Evolutionary conservation across 1,284 basidiomycete genomes (phyloP), one percentile per base, ranked within the genome.

Genomic region (Neotropicomus parvogracilis): DNA sequence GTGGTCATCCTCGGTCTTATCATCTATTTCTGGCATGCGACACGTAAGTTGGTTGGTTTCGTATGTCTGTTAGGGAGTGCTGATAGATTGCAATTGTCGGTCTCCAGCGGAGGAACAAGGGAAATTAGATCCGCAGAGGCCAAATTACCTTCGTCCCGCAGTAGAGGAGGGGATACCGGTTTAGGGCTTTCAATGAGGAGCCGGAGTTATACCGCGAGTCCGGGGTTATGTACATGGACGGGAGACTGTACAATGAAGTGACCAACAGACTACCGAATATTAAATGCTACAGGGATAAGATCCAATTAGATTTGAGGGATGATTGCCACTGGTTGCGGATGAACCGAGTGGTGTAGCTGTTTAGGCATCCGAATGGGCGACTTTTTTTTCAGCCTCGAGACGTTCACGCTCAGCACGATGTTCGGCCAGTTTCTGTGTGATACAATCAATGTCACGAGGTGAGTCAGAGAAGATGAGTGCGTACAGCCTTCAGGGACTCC

Each of bases 21-120:
- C 57, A 75, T 83, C 34, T 91, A 91, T 69, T 91, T 91, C 72
- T 91, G 88, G 88, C 72, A 77, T 60, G 79, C 84, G 13, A 83
- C 82, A 33, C 88, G 87, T 89, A 68, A 62, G 86, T 77, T 7
- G 36, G 38, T 29, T 38, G 39, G 20, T 44, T 37, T 37, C 44
- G 16, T 50, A 20, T 20, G 2, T 49, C 21, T 41, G 16, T 28
- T 20, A 45, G 20, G 50, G 33, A 27, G 33, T 33, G 47, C 49
- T 47, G 12, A 53, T 35, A 8, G 9, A 26, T 35, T 49, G 48
- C 8, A 9, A 28, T 35, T 49, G 48, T 10, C 47, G 19, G 59
- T 40, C 8, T 55, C 9, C 55, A 89, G 86, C 87, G 53, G 88
- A 89, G 63, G 80, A 85, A 50, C 88, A 91, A 67, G 88, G 88